Evolutionary conservation across 2,329 filamentous ascomycete species (phyloP).

Genomic region (Colletotrichum tabaci): DNA sequence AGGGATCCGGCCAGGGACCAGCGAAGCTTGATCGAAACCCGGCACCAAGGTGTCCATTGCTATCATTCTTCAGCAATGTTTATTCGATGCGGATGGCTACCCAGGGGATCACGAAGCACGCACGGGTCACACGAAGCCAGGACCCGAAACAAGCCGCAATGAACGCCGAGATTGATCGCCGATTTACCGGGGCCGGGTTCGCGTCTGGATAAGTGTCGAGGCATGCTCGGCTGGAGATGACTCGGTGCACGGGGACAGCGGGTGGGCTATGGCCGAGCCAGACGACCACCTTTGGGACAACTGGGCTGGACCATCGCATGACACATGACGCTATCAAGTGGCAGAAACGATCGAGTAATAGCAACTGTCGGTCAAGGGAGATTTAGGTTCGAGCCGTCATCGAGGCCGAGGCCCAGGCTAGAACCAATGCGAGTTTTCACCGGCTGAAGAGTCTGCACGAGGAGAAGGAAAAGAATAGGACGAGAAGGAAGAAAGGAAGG

Average conservation of each 20-base stretch:
- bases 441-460: neutral
- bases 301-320: neutral
- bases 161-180: slow-evolving; percentile 2
- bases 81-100: no score
- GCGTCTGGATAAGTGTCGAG: neutral
- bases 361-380: slow-evolving; percentile 11
- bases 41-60: neutral
- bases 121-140: neutral
- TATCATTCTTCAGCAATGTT: neutral
- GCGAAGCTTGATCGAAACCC: slow-evolving; percentile 33
- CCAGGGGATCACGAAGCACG: slow-evolving; percentile 5
- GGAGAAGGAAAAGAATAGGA: neutral
- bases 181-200: slow-evolving; percentile 17
- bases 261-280: slow-evolving; percentile 1
- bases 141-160: slow-evolving; percentile 5
- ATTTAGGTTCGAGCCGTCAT: neutral
- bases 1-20: slow-evolving; percentile 29
- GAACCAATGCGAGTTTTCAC: neutral
- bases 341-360: slow-evolving; percentile 33
- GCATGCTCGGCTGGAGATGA: slow-evolving; percentile 16
- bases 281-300: neutral
- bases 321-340: no score
- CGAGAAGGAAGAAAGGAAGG: neutral
- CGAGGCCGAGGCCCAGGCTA: neutral
- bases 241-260: slow-evolving; percentile 8